Base-by-base conservation (phyloP, 23 red algal species). In the Gracilaria vermiculophylla region DNA sequence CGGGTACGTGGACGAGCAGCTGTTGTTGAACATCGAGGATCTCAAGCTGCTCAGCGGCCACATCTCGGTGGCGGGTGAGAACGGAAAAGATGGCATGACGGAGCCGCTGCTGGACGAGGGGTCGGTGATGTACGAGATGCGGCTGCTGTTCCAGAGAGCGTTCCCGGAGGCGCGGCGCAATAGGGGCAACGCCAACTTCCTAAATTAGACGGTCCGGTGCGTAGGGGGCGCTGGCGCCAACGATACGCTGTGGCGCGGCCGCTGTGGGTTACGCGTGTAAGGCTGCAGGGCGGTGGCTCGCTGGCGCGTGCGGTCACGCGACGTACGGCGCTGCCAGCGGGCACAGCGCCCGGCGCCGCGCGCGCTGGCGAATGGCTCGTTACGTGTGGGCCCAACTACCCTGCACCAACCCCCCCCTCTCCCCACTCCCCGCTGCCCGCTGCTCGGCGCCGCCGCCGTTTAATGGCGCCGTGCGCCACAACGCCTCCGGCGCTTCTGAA, bases 91-190 rank as follows among this genome's bases (percentile, higher is more conserved):
- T 13, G 29, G 28, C 24, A 64, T 34, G 2, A 5, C 12, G 58
- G 58, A 64, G 58, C 58, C 58, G 58, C 17, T 17, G 28, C 13
- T 64, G 0, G 24, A 20, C 40, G 67, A 73, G 39, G 67, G 42
- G 40, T 73, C 67, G 39, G 67, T 47, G 67, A 73, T 73, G 67
- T 73, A 48, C 37, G 67, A 73, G 67, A 73, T 73, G 67, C 67
- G 67, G 67, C 39, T 73, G 37, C 67, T 73, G 67, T 73, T 73
- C 67, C 67, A 48, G 3, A 73, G 47, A 12, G 67, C 67, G 37
- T 73, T 73, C 67, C 67, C 67, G 67, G 67, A 73, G n/a, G 37
- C 67, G 39, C 9, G 1, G 20, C 42, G 39, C n/a, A n/a, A n/a
- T 32, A 3, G 9, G 39, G 23, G 23, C 67, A 47, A 47, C 20